A percentile compares a stretch with the other conserved stretches of the same genome.
These are phyloP conservation scores for Globisporangium ultimum DNA, from an alignment of 352 stramenopile species.

Conservation along the genomic window DNA sequence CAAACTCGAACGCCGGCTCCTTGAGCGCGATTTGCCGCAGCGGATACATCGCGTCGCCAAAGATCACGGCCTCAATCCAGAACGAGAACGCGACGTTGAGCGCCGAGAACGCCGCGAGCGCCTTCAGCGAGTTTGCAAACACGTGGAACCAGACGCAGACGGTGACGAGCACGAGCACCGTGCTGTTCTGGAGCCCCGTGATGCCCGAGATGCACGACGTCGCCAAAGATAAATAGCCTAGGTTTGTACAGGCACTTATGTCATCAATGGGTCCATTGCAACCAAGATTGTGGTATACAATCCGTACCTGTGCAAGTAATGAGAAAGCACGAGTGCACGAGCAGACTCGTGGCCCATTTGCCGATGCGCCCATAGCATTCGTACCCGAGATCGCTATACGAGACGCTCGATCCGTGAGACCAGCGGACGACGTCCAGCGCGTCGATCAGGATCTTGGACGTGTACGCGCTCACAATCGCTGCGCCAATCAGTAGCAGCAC, in stretches of 20 bases:
- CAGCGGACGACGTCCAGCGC: conserved; percentile 69
- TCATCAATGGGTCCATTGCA: too few species aligned
- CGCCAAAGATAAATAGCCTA: conserved; percentile 51
- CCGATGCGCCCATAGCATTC: conserved; percentile 58
- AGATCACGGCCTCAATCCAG: conserved; percentile 80
- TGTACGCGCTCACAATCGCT: conserved; percentile 51
- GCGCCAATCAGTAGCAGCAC: conserved; percentile 56
- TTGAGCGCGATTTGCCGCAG: conserved; percentile 70
- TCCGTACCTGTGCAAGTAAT: conserved; percentile 45
- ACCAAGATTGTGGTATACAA: background rate
- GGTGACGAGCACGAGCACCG: conserved; percentile 49
- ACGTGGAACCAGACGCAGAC: conserved; percentile 64
- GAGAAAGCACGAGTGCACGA: conserved; percentile 60
- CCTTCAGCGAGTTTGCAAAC: conserved; percentile 56
- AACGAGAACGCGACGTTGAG: conserved; percentile 77
- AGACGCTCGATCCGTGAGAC: conserved; percentile 56
- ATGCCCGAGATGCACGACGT: conserved; percentile 60
- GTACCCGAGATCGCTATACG: conserved; percentile 64
- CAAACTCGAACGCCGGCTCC: conserved; percentile 60
- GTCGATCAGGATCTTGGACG: conserved; percentile 62
- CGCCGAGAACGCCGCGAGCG: conserved; percentile 53
- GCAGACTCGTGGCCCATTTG: conserved; percentile 30
- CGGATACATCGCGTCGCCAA: conserved; percentile 80
- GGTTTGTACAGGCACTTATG: background rate
- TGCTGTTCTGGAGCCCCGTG: conserved; percentile 47